Base-by-base conservation (phyloP, 805 yeast genomes). In the Candida andamanensis region DNA sequence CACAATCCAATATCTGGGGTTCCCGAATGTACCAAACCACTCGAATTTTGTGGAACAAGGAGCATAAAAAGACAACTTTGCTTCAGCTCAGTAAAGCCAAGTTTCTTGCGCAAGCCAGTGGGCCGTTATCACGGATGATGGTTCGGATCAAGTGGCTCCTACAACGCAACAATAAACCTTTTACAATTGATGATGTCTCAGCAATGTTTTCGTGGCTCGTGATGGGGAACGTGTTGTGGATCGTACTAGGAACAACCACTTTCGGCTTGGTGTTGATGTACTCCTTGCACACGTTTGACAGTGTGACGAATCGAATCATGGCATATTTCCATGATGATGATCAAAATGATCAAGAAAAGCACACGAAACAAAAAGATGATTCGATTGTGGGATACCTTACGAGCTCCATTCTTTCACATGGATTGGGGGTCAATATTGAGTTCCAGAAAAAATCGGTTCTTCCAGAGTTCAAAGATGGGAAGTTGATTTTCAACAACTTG, bases 201-300 rank as follows among this genome's bases (percentile, higher is more conserved):
- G 78, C 80, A 1, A 69, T 74, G 44, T 56, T 69, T 7, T 72
- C 78, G 4, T 74, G 77, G 77, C 49, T 72, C 9, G 60, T 74
- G 18, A 70, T 74, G 76, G 80, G 79, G 1, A 69, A 74, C 43
- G 52, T 72, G 14, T 47, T 74, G 22, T 74, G 78, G 78, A 57
- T 74, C 12, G 47, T 72, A 10, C 53, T 74, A 33, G 80, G 80
- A 3, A 74, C 80, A 3, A 74, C 80, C 6, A 74, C 79, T 1
- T 74, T 74, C 46, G 67, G 66, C 6, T 66, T 76, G 22, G 57
- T 64, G 19, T 39, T 67, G 5, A 58, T 74, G 47, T 72, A 73
- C 44, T 43, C 68, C 1, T 49, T 69, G 4, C 67, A 74, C 40
- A 41, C 58, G 8, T 49, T 54, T 31, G 66, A 62, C 25, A 52